These are phyloP conservation scores for Cutaneotrichosporon sp. DNA, from an alignment of 1,284 basidiomycete species.

Conservation along the genomic window DNA sequence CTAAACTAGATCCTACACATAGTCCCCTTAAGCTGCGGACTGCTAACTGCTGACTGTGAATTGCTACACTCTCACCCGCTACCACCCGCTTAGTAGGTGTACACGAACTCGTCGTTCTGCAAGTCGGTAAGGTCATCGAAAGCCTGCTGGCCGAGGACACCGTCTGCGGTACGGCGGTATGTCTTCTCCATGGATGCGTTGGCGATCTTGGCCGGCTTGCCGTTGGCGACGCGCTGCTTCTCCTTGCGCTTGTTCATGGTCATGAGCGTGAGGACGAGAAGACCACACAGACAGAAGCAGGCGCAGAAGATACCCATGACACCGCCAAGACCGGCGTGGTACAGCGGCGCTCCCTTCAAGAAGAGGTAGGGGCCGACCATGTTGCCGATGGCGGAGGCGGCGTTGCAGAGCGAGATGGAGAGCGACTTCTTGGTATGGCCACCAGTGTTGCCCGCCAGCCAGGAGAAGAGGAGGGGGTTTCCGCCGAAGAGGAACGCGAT, in stretches of 20 bases:
- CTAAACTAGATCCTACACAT: too few species aligned
- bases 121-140: slow-evolving; percentile 37
- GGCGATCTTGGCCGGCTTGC: slow-evolving; percentile 40
- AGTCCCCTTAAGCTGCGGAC: too few species aligned
- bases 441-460: slow-evolving; percentile 29
- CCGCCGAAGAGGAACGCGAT: slow-evolving; percentile 36
- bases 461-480: slow-evolving; percentile 30
- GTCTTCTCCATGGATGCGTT: slow-evolving; percentile 34
- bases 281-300: slow-evolving; percentile 8
- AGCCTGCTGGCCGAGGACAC: slow-evolving; percentile 20
- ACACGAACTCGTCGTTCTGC: slow-evolving; percentile 28
- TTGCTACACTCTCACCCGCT: neutral
- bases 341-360: slow-evolving; percentile 23
- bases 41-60: too few species aligned
- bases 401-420: slow-evolving; percentile 27
- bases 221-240: slow-evolving; percentile 32
- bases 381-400: slow-evolving; percentile 26
- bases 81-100: slow-evolving; percentile 18
- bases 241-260: slow-evolving; percentile 39
- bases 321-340: slow-evolving; percentile 30
- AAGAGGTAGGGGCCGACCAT: slow-evolving; percentile 35
- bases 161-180: slow-evolving; percentile 16
- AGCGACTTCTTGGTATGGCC: slow-evolving; percentile 43
- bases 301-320: slow-evolving; percentile 34
- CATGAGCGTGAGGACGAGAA: slow-evolving; percentile 18